phyloP scores from a whole-genome alignment of 805 yeast species.

The Saturnispora mendoncae region DNA sequence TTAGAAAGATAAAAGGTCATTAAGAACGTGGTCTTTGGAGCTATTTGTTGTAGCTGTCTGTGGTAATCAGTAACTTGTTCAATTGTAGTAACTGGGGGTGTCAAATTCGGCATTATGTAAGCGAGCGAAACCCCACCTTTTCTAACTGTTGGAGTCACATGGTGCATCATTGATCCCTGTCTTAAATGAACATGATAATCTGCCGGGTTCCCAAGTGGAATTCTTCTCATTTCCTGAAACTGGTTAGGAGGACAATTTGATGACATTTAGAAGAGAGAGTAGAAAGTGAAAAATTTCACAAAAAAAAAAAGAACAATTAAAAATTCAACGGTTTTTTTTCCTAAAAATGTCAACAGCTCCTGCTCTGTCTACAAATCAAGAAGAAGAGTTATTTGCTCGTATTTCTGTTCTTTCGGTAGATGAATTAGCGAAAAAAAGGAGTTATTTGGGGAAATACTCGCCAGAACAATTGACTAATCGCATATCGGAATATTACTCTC shows the following conservation, averaged over 20 bases:
- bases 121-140: slow-evolving; percentile 89
- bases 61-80: slow-evolving; percentile 67
- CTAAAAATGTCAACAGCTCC: slow-evolving; percentile 33
- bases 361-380: slow-evolving; percentile 65
- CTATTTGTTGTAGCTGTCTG: slow-evolving; percentile 45
- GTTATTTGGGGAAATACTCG: slow-evolving; percentile 22
- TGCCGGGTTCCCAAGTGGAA: slow-evolving; percentile 54
- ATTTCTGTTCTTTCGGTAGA: slow-evolving; percentile 20
- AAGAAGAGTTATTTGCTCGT: slow-evolving; percentile 43
- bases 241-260: slow-evolving; percentile 2
- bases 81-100: slow-evolving; percentile 81
- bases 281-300: not conserved
- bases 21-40: slow-evolving; percentile 79
- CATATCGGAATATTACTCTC: slow-evolving; percentile 45
- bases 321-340: not conserved
- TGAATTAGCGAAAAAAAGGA: slow-evolving; percentile 15
- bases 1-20: slow-evolving; percentile 83
- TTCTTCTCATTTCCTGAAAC: slow-evolving; percentile 5
- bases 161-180: slow-evolving; percentile 87
- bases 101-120: slow-evolving; percentile 92
- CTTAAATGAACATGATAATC: slow-evolving; percentile 96
- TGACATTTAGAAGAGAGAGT: not conserved
- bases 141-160: slow-evolving; percentile 81
- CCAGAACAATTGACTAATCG: slow-evolving; percentile 24
- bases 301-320: not conserved